Base-by-base conservation (phyloP, 352 stramenopile species). In the Phytophthora constricta region DNA sequence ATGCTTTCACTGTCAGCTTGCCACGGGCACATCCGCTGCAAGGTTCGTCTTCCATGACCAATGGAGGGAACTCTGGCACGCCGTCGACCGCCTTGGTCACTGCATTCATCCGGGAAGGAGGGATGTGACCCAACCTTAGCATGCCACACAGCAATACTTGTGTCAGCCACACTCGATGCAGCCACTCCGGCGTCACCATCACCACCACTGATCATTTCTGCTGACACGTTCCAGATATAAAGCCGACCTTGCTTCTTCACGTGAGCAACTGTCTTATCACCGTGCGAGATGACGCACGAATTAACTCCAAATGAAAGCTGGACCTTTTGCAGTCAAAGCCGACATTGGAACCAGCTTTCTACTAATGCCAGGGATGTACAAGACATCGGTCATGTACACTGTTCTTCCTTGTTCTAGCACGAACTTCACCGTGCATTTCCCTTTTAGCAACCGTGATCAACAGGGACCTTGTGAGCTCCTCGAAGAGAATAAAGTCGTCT, bases 41-140 rank as follows among this genome's bases (percentile, higher is more conserved):
- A 13, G 31, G 31, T 13, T 37, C 31, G 31, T 37, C 31, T 13
- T 37, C 31, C 31, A 37, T 37, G 13, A 13, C 31, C 31, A 37
- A 37, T 13, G 31, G 31, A 37, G 31, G 31, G 13, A 37, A 37
- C 31, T 13, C 13, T 37, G 31, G 31, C 31, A 37, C 31, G 13
- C 31, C 31, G 31, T 37, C 13, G 7, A 37, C 31, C 13, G 31
- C 31, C 7, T 37, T 37, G 13, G 31, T 13, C 31, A 37, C 31
- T 7, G 13, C 13, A 13, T 13, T 16, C 50, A 57, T 57, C 20
- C 50, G 28, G 22, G 50, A 2, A 47, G 31, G 1, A 26, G 50
- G 33, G 5, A 57, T 39, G 22, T 58, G 51, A 7, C 51, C 51
- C 8, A 58, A 14, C 22, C 51, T 31, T n/a, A 48, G 33, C 51